These are phyloP conservation scores for Incumbomyces lentus DNA, from an alignment of 2,329 filamentous ascomycete genomes.

Conservation along the genomic window DNA sequence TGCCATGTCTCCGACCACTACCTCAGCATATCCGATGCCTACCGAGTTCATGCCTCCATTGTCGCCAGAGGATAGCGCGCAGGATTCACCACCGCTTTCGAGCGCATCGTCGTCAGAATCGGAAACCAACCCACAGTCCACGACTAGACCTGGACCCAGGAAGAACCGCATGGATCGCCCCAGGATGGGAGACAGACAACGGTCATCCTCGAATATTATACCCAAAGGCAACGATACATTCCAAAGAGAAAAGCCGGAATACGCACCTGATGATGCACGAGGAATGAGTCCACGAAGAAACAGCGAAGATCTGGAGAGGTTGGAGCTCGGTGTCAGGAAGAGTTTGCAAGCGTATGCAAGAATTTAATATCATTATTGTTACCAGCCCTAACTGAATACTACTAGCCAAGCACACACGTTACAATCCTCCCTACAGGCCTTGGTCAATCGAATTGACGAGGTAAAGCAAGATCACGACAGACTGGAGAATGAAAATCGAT, in stretches of 20 bases:
- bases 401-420: constrained; percentile 74
- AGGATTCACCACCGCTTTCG: constrained; percentile 15
- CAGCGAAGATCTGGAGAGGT: constrained; percentile 77
- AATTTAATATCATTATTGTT: not conserved
- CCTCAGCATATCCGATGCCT: constrained; percentile 1
- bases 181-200: constrained; percentile 61
- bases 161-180: constrained; percentile 47
- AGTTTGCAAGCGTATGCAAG: constrained; percentile 48
- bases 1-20: not conserved
- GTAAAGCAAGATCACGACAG: constrained; percentile 94
- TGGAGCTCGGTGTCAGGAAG: constrained; percentile 69
- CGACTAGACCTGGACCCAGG: constrained; percentile 41
- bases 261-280: constrained; percentile 77
- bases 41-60: not conserved
- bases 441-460: constrained; percentile 88
- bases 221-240: constrained; percentile 65
- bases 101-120: constrained; percentile 35
- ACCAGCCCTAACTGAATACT: not conserved
- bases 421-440: constrained; percentile 77
- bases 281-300: constrained; percentile 91
- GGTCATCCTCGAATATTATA: constrained; percentile 73
- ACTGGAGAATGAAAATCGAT: constrained; percentile 92
- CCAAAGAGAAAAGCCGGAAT: constrained; percentile 61
- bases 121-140: constrained; percentile 31
- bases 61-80: not conserved